Evolutionary conservation across 805 yeast genomes (phyloP), one percentile per base, ranked within the genome.

Genomic region (Pichia ethanolica): DNA sequence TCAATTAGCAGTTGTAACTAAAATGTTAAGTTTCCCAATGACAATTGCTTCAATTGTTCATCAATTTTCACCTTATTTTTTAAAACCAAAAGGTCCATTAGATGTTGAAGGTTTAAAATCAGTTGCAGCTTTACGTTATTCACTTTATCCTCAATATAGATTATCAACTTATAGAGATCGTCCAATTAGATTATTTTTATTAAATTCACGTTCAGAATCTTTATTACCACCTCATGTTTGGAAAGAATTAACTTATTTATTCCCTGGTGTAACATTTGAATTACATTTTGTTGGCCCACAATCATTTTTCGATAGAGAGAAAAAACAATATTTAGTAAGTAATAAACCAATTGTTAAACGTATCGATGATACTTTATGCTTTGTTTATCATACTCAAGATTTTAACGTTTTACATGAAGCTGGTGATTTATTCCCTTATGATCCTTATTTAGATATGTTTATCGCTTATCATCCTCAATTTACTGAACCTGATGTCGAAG

Each of bases 401-500:
- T 93, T 93, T 81, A 89, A 89, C 63, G 91, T 86, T 38, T 74
- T 86, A 53, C 96, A 93, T 68, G 89, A 89, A 60, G 83, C 88
- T 44, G 93, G 90, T 60, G 97, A 91, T 69, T 87, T 93, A 66
- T 88, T 89, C 82, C 99, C 99, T 5, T 93, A 90, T 66, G 99
- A 93, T 66, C 99, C 99, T 42, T 93, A 91, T 67, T 77, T 88
- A 64, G 99, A 93, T 65, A 80, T 81, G 30, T 93, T 93, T 69
- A 89, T 89, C 77, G 74, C 87, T 47, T 93, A 91, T 85, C 98
- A 91, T 66, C 98, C 99, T 4, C 97, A 97, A 39, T 79, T 89
- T 62, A 83, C 88, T 20, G 85, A 93, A 7, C 86, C 87, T 12
- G 96, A 88, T 60, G 73, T 83, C 26, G 75, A 78, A 64, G 83